Conservation (phyloP, 495 filamentous ascomycete genomes). For the Filosporella fistucella region DNA sequence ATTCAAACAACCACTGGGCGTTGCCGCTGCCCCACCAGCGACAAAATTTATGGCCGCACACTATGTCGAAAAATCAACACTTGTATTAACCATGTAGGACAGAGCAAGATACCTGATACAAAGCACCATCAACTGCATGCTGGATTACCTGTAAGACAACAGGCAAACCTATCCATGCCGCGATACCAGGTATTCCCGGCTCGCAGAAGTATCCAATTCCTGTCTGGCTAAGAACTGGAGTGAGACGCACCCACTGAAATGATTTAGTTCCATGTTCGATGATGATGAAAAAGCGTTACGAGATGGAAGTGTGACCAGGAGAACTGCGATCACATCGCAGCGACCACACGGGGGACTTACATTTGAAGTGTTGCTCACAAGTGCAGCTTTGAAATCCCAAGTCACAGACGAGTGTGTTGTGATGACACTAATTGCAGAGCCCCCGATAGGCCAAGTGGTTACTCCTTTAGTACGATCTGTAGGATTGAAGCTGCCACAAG, state of each 20-base stretch:
- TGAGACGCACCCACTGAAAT: too few relatives aligned
- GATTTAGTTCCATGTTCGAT: too few relatives aligned
- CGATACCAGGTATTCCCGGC: neutral
- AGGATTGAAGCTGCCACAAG: neutral
- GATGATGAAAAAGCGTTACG: too few relatives aligned
- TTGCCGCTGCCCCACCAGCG: neutral
- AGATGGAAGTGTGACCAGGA: too few relatives aligned
- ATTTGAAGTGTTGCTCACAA: neutral
- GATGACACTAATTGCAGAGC: neutral
- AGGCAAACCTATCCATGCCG: neutral
- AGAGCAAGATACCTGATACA: neutral
- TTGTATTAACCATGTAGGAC: neutral
- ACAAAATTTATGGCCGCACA: neutral
- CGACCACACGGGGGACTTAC: too few relatives aligned
- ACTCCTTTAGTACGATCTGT: conserved; percentile 24
- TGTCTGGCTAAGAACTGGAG: neutral
- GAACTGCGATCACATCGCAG: too few relatives aligned
- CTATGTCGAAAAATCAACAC: neutral
- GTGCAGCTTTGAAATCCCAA: neutral
- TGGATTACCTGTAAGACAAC: neutral
- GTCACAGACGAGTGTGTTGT: conserved; percentile 12
- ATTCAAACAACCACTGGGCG: neutral
- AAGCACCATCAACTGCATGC: neutral
- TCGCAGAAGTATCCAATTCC: neutral
- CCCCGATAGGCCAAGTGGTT: neutral